These are phyloP conservation scores for Leccinum rimulosum DNA, from an alignment of 768 basidiomycete species.

Conservation along the genomic window DNA sequence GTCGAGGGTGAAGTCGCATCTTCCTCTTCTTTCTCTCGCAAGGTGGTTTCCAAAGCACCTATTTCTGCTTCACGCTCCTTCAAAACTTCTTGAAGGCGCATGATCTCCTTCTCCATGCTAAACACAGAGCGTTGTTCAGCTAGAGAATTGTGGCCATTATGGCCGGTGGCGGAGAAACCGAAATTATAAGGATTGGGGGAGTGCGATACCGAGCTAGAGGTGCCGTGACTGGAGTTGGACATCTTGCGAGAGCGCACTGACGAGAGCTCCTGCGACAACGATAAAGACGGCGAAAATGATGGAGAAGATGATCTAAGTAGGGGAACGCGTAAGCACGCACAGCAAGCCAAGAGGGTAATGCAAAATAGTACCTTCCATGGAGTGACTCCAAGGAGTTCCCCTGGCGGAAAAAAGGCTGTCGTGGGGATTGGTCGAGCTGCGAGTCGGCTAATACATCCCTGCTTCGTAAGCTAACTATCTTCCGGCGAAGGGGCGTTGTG, in stretches of 20 bases:
- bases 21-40: constrained; percentile 39
- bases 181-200: constrained; percentile 60
- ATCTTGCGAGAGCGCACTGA: constrained; percentile 83
- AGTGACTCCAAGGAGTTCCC: constrained; percentile 86
- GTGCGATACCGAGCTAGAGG: constrained; percentile 61
- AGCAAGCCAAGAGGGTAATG: constrained; percentile 1
- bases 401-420: constrained; percentile 83
- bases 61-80: constrained; percentile 94
- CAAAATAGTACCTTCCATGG: constrained; percentile 66
- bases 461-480: constrained; percentile 48
- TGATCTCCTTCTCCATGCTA: constrained; percentile 92
- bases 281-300: constrained; percentile 91
- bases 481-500: constrained; percentile 44
- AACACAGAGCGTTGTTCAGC: constrained; percentile 70
- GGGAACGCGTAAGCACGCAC: constrained; percentile 11
- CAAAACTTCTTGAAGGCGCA: constrained; percentile 90
- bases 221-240: constrained; percentile 74
- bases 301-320: constrained; percentile 79
- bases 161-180: constrained; percentile 53
- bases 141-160: constrained; percentile 21
- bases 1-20: neutral
- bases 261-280: constrained; percentile 95
- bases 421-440: constrained; percentile 49
- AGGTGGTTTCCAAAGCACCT: constrained; percentile 56
- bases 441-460: constrained; percentile 47